Conservation (phyloP, 1,284 basidiomycete species). For the Ceratobasidium sp. region DNA sequence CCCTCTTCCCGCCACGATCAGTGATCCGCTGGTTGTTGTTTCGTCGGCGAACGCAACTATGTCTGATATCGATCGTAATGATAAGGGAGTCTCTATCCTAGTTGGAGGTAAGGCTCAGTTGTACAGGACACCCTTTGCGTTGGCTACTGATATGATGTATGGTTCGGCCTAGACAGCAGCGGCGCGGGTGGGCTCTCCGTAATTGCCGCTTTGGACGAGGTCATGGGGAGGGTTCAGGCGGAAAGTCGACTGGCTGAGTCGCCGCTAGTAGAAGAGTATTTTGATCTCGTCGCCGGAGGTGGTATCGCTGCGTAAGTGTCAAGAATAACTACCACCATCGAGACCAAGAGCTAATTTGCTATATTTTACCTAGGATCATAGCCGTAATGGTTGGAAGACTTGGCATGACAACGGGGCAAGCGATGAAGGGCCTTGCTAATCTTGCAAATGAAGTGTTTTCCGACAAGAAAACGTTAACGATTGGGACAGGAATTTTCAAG, state of each 20-base stretch:
- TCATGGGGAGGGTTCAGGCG: neutral
- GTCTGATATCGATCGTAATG: neutral
- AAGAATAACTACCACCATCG: neutral
- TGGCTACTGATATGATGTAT: neutral
- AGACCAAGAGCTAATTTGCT: neutral
- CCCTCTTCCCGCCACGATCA: neutral
- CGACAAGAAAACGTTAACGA: neutral
- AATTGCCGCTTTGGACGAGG: neutral
- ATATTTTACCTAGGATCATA: neutral
- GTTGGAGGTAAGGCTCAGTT: neutral
- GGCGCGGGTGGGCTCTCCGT: neutral
- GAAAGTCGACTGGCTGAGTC: neutral
- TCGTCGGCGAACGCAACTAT: neutral
- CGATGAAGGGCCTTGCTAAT: neutral
- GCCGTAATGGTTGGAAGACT: constrained; percentile 12
- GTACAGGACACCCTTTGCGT: too few relatives aligned
- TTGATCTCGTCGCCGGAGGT: constrained; percentile 12
- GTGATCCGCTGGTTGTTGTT: neutral
- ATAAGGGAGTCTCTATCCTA: too few relatives aligned
- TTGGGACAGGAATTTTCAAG: neutral
- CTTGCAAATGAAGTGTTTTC: constrained; percentile 14
- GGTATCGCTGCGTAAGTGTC: neutral
- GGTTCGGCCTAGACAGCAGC: neutral
- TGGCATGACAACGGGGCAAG: constrained; percentile 5
- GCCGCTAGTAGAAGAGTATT: constrained; percentile 4